Evolutionary conservation across 148 eudicot genomes (phyloP).

Genomic region (Amaranthus palmeri): DNA sequence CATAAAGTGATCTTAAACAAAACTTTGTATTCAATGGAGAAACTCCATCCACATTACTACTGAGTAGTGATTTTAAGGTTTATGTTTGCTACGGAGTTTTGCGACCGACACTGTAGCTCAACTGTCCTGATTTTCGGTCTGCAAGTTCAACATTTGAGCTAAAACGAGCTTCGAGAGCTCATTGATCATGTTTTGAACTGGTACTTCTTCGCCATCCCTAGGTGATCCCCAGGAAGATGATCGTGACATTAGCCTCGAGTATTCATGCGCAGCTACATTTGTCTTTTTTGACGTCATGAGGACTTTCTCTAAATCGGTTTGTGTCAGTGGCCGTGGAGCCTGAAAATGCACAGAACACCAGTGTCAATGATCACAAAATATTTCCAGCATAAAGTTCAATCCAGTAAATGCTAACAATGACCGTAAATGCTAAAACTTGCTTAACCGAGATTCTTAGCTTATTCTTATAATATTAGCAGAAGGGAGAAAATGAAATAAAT

Average conservation of each 20-base stretch:
- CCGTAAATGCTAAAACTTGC: neutral
- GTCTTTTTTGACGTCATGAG: slow-evolving; percentile 52
- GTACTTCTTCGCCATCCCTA: slow-evolving; percentile 46
- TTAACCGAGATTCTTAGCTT: neutral
- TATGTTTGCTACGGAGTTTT: neutral
- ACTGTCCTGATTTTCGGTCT: slow-evolving; percentile 44
- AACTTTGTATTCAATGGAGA: slow-evolving; percentile 14
- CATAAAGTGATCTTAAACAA: slow-evolving; percentile 12
- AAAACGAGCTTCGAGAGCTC: slow-evolving; percentile 67
- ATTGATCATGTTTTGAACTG: slow-evolving; percentile 57
- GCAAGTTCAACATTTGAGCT: slow-evolving; percentile 61
- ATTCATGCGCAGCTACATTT: slow-evolving; percentile 66
- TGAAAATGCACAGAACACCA: slow-evolving; percentile 20
- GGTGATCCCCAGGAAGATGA: slow-evolving; percentile 40
- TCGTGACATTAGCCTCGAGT: slow-evolving; percentile 43
- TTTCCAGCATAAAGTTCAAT: neutral
- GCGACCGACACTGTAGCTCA: slow-evolving; percentile 13
- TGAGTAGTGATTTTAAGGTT: neutral
- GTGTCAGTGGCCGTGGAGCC: slow-evolving; percentile 67
- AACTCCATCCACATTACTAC: slow-evolving; percentile 8
- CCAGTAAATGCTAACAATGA: neutral
- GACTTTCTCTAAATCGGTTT: slow-evolving; percentile 64
- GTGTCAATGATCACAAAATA: neutral
- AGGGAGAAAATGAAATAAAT: neutral
- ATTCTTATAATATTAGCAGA: too few species aligned